Evolutionary conservation across 306 rosid genomes (phyloP).

Genomic region (Fragaria nilgerrensis): DNA sequence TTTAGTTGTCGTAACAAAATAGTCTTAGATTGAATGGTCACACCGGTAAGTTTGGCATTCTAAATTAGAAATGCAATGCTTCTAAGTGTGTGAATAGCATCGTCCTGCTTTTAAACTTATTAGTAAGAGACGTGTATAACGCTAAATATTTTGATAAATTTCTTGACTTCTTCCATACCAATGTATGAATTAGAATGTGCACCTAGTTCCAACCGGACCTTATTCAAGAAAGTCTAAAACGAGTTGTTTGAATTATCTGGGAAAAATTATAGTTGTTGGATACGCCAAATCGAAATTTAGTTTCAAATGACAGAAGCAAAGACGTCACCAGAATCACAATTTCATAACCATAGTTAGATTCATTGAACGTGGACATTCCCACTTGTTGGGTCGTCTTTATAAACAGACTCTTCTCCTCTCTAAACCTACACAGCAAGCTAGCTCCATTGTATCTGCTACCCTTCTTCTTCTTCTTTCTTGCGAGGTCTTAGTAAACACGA

Average conservation of each 20-base stretch:
- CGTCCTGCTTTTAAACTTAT: too few relatives aligned
- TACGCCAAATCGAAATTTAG: neutral
- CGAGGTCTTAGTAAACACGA: neutral
- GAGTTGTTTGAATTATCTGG: neutral
- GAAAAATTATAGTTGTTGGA: neutral
- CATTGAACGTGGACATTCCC: constrained; percentile 34
- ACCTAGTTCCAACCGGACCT: neutral
- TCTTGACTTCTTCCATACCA: neutral
- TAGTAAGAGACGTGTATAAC: too few relatives aligned
- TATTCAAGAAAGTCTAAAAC: neutral
- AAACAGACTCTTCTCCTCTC: neutral
- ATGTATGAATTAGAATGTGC: neutral
- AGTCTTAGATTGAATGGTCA: too few relatives aligned
- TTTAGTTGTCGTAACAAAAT: neutral
- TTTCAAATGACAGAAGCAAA: neutral
- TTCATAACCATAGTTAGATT: neutral
- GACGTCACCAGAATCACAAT: neutral
- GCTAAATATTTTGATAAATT: neutral
- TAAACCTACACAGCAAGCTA: neutral
- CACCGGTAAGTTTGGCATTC: neutral
- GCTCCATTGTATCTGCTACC: neutral
- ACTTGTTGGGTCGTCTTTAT: constrained; percentile 9
- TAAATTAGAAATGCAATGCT: too few relatives aligned
- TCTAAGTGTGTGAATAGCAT: too few relatives aligned
- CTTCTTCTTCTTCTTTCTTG: neutral